Evolutionary conservation across 2,329 filamentous ascomycete genomes (phyloP).

Genomic region (Xylaria hypoxylon): DNA sequence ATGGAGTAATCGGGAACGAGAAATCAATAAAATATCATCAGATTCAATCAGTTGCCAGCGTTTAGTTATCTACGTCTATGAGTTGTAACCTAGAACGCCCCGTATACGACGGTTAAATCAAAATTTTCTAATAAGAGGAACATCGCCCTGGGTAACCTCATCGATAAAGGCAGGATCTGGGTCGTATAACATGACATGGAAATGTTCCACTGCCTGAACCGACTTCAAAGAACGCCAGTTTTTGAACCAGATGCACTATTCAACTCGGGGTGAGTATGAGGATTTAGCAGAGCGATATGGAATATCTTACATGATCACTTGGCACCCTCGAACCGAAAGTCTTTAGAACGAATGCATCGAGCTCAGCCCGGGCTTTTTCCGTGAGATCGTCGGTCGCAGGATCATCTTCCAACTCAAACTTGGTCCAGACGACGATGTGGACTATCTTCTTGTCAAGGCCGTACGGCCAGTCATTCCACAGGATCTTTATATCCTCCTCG

Average conservation of each 20-base stretch:
- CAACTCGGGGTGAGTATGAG: conserved; percentile 43
- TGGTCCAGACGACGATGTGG: conserved; percentile 93
- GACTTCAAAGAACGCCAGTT: conserved; percentile 91
- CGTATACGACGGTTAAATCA: conserved; percentile 23
- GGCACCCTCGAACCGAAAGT: conserved; percentile 71
- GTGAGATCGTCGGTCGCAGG: conserved; percentile 74
- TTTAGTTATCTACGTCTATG: conserved; percentile 22
- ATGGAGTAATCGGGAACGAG: neutral
- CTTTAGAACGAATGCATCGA: conserved; percentile 76
- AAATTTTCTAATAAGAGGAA: conserved; percentile 68
- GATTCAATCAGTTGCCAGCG: conserved; percentile 9
- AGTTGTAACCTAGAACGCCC: neutral
- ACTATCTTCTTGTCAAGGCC: conserved; percentile 81
- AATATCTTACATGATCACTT: conserved; percentile 62
- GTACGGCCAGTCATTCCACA: conserved; percentile 96
- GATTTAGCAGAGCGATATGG: neutral
- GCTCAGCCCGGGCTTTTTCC: conserved; percentile 68
- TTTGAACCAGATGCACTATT: conserved; percentile 78
- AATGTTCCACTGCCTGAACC: conserved; percentile 88
- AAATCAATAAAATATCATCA: neutral
- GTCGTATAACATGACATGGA: conserved; percentile 91
- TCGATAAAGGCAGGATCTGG: conserved; percentile 77
- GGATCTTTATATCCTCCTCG: conserved; percentile 73
- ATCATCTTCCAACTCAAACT: conserved; percentile 82
- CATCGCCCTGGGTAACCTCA: conserved; percentile 78